Evolutionary conservation across 148 eudicot species (phyloP).

Genomic region (Fagopyrum tataricum): DNA sequence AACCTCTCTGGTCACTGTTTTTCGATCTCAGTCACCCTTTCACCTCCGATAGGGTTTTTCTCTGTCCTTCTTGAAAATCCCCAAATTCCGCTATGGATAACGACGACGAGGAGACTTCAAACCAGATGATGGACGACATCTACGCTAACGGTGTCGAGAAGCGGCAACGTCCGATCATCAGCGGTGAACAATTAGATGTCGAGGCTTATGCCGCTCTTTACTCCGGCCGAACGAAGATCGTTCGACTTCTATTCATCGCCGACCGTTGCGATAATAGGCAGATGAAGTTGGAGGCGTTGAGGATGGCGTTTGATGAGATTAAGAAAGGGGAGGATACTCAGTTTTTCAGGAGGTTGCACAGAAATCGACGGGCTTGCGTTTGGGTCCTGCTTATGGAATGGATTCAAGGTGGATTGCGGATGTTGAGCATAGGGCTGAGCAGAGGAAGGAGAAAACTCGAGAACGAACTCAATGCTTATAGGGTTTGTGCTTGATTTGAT

Average conservation of each 20-base stretch:
- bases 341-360: slow-evolving; percentile 56
- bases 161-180: slow-evolving; percentile 43
- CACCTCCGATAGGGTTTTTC: slow-evolving; percentile 10
- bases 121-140: slow-evolving; percentile 39
- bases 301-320: slow-evolving; percentile 86
- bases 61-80: background rate
- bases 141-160: slow-evolving; percentile 34
- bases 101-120: slow-evolving; percentile 35
- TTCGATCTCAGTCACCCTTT: background rate
- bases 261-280: slow-evolving; percentile 35
- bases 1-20: background rate
- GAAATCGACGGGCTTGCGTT: slow-evolving; percentile 60
- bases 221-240: slow-evolving; percentile 72
- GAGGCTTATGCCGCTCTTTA: slow-evolving; percentile 82
- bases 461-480: slow-evolving; percentile 81
- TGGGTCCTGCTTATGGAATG: slow-evolving; percentile 43
- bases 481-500: slow-evolving; percentile 27
- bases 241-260: slow-evolving; percentile 73
- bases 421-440: slow-evolving; percentile 70
- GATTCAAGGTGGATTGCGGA: slow-evolving; percentile 56
- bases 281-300: slow-evolving; percentile 64
- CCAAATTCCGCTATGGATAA: slow-evolving; percentile 27
- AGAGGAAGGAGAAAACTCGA: slow-evolving; percentile 83
- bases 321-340: slow-evolving; percentile 79
- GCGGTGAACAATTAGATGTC: slow-evolving; percentile 76